Evolutionary conservation across 345 rosid species (phyloP), one percentile per base, ranked within the genome.

Genomic region (Bruguiera gymnorhiza): DNA sequence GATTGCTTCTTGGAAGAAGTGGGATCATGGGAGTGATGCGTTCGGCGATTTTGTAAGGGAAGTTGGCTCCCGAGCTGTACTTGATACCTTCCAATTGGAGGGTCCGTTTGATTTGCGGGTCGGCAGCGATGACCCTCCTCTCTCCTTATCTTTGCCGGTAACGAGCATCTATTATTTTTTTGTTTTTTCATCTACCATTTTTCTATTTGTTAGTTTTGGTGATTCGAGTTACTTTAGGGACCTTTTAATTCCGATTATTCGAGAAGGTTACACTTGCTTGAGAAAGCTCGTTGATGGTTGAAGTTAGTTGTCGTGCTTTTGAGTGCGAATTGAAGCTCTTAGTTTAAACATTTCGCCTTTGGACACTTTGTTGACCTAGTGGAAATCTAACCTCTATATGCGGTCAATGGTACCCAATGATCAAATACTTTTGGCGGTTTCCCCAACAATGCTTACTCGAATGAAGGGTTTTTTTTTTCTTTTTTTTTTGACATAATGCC

Each of bases 71-170:
- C 10, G 30, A 9, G 74, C 86, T n/a, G 72, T 70, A 27, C 83
- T 91, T 23, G 80, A 71, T 62, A 69, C 89, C 50, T 55, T 87
- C 65, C 76, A 84, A 55, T 39, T 88, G 75, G 80, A 84, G 34
- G 97, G 97, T 68, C 94, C 92, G 24, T 77, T 88, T 63, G 94
- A 84, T 83, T 67, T 91, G 65, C 80, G 76, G 69, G 84, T 84
- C 16, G 72, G 63, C 19, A 82, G 79, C 23, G 73, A 70, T 71
- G 72, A 75, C 54, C 70, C 29, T 9, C 70, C 29, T 9, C 76
- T 88, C 70, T 83, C 90, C 8, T 81, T 91, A 60, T 18, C 62
- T 27, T 75, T 88, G 70, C 90, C 92, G 88, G 94, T 89, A 74
- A n/a, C 56, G 8, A 24, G 26, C 30, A 21, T 56, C 55, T 53